phyloP scores from a whole-genome alignment of 2,329 filamentous ascomycete genomes.

The Coniochaeta sp. region DNA sequence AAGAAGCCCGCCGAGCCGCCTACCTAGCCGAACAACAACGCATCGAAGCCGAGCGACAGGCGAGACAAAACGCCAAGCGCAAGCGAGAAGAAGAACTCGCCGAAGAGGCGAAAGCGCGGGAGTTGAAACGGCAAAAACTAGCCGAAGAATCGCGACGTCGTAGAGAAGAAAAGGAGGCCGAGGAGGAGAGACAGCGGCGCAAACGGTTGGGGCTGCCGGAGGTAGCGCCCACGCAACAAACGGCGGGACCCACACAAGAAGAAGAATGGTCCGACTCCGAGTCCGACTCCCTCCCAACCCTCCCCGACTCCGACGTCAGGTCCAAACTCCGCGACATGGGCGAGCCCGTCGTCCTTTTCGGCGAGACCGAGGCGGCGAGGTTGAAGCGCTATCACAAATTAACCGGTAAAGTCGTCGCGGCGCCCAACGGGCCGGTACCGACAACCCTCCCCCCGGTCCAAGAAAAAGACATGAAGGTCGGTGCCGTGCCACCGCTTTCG shows the following conservation, averaged over 20 bases:
- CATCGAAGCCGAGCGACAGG: slow-evolving; percentile 63
- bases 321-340: slow-evolving; percentile 61
- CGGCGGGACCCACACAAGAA: slow-evolving; percentile 21
- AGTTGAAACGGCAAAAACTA: slow-evolving; percentile 74
- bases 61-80: slow-evolving; percentile 69
- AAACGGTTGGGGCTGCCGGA: slow-evolving; percentile 78
- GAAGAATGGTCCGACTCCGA: slow-evolving; percentile 19
- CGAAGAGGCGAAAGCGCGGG: slow-evolving; percentile 58
- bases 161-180: slow-evolving; percentile 65
- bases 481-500: slow-evolving; percentile 48
- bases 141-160: slow-evolving; percentile 71
- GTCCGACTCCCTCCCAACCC: too few species aligned
- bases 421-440: slow-evolving; percentile 70
- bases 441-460: slow-evolving; percentile 74
- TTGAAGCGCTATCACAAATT: slow-evolving; percentile 57
- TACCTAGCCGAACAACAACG: slow-evolving; percentile 78
- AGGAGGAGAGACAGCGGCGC: slow-evolving; percentile 65
- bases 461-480: slow-evolving; percentile 84
- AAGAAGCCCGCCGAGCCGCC: slow-evolving; percentile 70
- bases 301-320: slow-evolving; percentile 61
- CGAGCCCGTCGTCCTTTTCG: slow-evolving; percentile 73
- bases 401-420: slow-evolving; percentile 47
- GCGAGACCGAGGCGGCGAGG: slow-evolving; percentile 65
- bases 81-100: slow-evolving; percentile 83
- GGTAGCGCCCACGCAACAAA: slow-evolving; percentile 38